phyloP scores from a whole-genome alignment of 225 moss, liverwort and hornwort species.

The Sphagnum tenellum region DNA sequence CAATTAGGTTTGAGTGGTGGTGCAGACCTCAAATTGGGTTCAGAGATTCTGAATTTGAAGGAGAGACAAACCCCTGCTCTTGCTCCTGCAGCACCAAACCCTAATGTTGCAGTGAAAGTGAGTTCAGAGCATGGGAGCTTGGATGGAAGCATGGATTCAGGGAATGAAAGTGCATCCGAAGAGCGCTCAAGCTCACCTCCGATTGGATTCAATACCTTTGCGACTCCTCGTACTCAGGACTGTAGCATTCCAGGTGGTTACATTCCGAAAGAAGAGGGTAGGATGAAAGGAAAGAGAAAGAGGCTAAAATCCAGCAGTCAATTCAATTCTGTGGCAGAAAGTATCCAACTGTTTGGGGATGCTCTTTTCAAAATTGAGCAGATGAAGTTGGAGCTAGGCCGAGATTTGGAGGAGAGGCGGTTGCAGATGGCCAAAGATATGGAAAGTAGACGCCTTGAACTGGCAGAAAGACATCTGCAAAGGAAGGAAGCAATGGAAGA shows the following conservation, averaged over 20 bases:
- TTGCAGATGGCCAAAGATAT: conserved; percentile 38
- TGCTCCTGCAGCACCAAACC: not conserved
- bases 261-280: no score
- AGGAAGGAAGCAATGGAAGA: conserved; percentile 13
- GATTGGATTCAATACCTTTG: no score
- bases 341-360: conserved; percentile 43
- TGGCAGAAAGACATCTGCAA: conserved; percentile 34
- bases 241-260: conserved; percentile 13
- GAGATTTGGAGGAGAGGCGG: conserved; percentile 37
- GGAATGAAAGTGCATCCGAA: conserved; percentile 23
- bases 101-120: conserved; percentile 35
- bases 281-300: conserved; percentile 29
- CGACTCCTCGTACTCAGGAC: conserved; percentile 19
- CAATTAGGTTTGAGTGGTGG: conserved; percentile 13
- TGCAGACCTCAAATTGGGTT: not conserved
- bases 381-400: conserved; percentile 53
- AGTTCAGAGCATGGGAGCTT: conserved; percentile 24
- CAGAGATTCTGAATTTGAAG: no score
- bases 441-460: conserved; percentile 42
- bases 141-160: conserved; percentile 20
- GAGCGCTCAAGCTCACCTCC: conserved; percentile 7
- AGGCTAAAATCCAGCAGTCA: conserved; percentile 25
- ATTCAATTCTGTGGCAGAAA: conserved; percentile 20
- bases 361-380: conserved; percentile 41
- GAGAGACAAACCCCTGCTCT: no score